Evolutionary conservation across 306 rosid genomes (phyloP).

Genomic region (Abrus pulchellus): DNA sequence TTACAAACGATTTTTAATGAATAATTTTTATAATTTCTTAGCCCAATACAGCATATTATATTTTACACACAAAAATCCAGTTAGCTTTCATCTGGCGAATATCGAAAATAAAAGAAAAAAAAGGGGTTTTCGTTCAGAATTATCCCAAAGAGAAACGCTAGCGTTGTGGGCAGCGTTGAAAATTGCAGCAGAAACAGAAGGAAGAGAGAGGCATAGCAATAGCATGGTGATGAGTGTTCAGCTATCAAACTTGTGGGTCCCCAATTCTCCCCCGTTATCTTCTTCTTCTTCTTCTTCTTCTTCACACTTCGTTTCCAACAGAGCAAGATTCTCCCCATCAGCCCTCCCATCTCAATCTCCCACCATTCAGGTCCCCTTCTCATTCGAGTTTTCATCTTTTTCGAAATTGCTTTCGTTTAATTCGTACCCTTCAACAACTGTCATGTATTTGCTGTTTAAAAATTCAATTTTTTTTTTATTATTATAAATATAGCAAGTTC

Average conservation of each 20-base stretch:
- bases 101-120: too few relatives aligned
- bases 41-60: too few relatives aligned
- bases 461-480: slow-evolving; percentile 10
- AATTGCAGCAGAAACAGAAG: not conserved
- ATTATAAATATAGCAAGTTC: not conserved
- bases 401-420: not conserved
- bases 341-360: slow-evolving; percentile 64
- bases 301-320: slow-evolving; percentile 26
- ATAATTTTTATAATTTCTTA: too few relatives aligned
- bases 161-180: not conserved
- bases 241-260: slow-evolving; percentile 59
- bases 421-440: slow-evolving; percentile 10
- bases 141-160: slow-evolving; percentile 13
- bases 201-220: not conserved
- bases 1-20: too few relatives aligned
- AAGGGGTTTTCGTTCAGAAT: not conserved
- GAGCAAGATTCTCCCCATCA: slow-evolving; percentile 51
- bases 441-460: not conserved
- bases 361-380: slow-evolving; percentile 63
- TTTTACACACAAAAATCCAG: too few relatives aligned
- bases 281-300: too few relatives aligned
- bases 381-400: slow-evolving; percentile 19
- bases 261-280: slow-evolving; percentile 48
- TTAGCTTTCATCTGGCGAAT: too few relatives aligned
- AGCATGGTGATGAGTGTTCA: slow-evolving; percentile 58